phyloP scores from a whole-genome alignment of 768 basidiomycete species.

The Trametes punicea region DNA sequence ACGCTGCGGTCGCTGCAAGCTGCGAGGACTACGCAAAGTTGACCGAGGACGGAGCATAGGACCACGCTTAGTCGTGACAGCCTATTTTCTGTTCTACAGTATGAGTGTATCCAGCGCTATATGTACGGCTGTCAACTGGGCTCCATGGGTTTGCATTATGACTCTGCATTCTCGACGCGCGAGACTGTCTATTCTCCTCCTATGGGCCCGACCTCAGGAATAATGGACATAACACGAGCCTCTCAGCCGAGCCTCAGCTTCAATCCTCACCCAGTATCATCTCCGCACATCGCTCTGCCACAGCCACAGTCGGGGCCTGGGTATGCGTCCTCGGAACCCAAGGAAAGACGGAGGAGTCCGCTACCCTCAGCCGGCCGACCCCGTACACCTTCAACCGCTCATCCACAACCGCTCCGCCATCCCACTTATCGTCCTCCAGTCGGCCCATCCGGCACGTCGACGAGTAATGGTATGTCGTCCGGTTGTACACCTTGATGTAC shows the following conservation, averaged over 20 bases:
- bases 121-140: too few relatives aligned
- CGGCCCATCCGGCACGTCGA: constrained; percentile 37
- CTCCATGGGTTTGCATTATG: too few relatives aligned
- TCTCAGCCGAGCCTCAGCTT: too few relatives aligned
- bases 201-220: too few relatives aligned
- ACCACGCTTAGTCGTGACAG: constrained; percentile 47
- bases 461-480: constrained; percentile 36
- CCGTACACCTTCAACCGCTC: constrained; percentile 43
- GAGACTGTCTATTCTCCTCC: too few relatives aligned
- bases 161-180: too few relatives aligned
- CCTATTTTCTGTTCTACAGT: too few relatives aligned
- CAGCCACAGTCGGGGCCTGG: constrained; percentile 33
- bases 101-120: too few relatives aligned
- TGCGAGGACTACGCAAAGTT: constrained; percentile 84
- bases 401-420: constrained; percentile 37
- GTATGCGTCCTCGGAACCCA: constrained; percentile 33
- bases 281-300: constrained; percentile 40
- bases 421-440: constrained; percentile 3
- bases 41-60: constrained; percentile 77
- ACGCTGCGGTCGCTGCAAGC: constrained; percentile 63
- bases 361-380: constrained; percentile 38
- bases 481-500: constrained; percentile 25
- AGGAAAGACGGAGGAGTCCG: constrained; percentile 27
- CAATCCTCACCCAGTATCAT: constrained; percentile 25
- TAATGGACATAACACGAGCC: too few relatives aligned